phyloP scores from a whole-genome alignment of 306 rosid species.

The Prunus padus region DNA sequence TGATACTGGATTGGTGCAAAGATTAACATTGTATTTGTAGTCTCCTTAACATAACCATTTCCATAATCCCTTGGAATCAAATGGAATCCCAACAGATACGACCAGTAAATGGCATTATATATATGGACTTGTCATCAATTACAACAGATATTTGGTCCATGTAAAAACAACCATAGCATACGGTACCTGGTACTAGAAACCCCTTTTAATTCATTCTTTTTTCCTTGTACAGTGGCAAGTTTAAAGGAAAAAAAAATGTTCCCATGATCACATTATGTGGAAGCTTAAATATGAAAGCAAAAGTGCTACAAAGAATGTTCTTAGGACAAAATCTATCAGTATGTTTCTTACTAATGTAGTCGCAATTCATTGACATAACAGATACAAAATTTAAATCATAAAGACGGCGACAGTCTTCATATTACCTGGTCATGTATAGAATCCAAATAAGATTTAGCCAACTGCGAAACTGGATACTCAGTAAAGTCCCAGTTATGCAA shows the following conservation, averaged over 20 bases:
- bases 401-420: conserved; percentile 22
- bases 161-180: too few species aligned
- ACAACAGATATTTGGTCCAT: too few species aligned
- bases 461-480: conserved; percentile 75
- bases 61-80: conserved; percentile 2
- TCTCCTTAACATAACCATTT: not conserved
- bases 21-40: not conserved
- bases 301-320: too few species aligned
- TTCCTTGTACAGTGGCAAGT: too few species aligned
- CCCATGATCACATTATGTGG: not conserved
- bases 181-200: too few species aligned
- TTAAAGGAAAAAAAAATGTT: not conserved
- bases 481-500: conserved; percentile 94
- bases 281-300: conserved; percentile 15
- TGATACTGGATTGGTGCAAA: not conserved
- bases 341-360: not conserved
- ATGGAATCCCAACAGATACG: not conserved
- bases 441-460: conserved; percentile 90
- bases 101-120: not conserved
- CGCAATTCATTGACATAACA: not conserved
- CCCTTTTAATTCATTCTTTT: too few species aligned
- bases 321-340: not conserved
- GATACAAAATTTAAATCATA: not conserved
- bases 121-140: too few species aligned
- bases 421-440: conserved; percentile 93